Evolutionary conservation across 768 basidiomycete genomes (phyloP).

Genomic region (Boletellus ananas): DNA sequence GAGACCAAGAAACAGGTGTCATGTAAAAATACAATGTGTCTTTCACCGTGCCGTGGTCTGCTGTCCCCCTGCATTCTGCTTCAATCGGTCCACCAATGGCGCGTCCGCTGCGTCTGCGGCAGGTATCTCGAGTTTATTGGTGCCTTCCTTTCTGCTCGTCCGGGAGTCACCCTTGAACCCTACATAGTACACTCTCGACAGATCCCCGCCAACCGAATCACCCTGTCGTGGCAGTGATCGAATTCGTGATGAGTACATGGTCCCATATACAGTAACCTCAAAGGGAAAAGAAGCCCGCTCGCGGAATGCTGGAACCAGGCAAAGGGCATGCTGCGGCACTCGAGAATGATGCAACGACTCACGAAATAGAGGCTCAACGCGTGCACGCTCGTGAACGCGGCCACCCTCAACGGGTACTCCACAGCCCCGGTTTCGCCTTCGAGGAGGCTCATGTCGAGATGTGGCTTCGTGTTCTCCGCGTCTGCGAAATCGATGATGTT

Average conservation of each 20-base stretch:
- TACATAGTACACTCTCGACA: conserved; percentile 68
- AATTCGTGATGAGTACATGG: conserved; percentile 8
- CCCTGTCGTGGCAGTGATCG: conserved; percentile 40
- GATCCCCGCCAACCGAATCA: conserved; percentile 62
- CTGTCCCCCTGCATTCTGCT: conserved; percentile 53
- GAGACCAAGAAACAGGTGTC: background rate
- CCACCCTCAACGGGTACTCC: conserved; percentile 75
- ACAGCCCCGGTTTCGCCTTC: conserved; percentile 66
- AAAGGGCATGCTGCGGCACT: conserved; percentile 16
- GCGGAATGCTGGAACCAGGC: conserved; percentile 3
- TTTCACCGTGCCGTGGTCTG: conserved; percentile 58
- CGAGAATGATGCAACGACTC: conserved; percentile 31
- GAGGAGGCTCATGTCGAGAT: conserved; percentile 64
- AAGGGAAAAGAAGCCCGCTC: conserved; percentile 6
- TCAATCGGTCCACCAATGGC: conserved; percentile 53
- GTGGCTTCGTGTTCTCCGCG: conserved; percentile 63
- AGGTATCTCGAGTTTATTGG: conserved; percentile 65
- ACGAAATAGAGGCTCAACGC: conserved; percentile 79
- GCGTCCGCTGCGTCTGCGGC: conserved; percentile 82
- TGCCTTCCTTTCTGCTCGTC: conserved; percentile 52
- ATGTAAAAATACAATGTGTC: background rate
- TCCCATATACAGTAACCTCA: conserved; percentile 22
- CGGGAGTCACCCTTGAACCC: conserved; percentile 79
- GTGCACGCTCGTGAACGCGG: conserved; percentile 73
- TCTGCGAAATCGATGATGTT: conserved; percentile 77